phyloP scores from a whole-genome alignment of 768 basidiomycete genomes.

The Lactarius hengduanensis region DNA sequence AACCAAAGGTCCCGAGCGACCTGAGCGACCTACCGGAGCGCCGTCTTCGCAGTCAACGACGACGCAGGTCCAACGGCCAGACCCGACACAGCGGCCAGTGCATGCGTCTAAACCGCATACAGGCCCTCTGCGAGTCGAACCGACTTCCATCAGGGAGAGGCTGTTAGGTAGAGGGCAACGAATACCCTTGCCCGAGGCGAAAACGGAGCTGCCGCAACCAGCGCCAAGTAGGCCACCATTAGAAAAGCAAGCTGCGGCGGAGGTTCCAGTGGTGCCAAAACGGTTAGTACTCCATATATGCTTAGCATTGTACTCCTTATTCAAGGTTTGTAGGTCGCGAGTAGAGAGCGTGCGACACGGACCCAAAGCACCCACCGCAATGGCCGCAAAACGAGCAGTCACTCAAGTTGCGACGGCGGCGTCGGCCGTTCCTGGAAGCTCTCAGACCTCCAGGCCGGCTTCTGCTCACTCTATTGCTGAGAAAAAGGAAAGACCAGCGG shows the following conservation, averaged over 20 bases:
- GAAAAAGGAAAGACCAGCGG: not conserved
- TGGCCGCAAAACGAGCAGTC: conserved; percentile 18
- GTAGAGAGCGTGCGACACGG: conserved; percentile 24
- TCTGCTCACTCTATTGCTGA: not conserved
- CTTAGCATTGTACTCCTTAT: not conserved
- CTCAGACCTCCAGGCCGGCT: not conserved
- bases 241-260: conserved; percentile 2
- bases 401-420: not conserved
- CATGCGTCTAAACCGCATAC: not conserved
- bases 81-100: conserved; percentile 2
- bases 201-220: not conserved
- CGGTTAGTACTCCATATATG: conserved; percentile 10
- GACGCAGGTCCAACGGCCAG: conserved; percentile 22
- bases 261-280: not conserved
- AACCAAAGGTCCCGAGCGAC: not conserved
- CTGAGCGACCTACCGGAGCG: conserved; percentile 12
- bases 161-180: conserved; percentile 21
- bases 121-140: conserved; percentile 13
- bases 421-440: not conserved
- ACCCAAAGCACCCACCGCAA: conserved; percentile 14
- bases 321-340: conserved; percentile 8
- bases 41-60: conserved; percentile 8
- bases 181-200: conserved; percentile 17
- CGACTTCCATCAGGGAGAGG: conserved; percentile 22
- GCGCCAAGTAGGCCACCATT: not conserved